Conservation (phyloP, 305 asterid genomes). For the Solanum hybrid region DNA sequence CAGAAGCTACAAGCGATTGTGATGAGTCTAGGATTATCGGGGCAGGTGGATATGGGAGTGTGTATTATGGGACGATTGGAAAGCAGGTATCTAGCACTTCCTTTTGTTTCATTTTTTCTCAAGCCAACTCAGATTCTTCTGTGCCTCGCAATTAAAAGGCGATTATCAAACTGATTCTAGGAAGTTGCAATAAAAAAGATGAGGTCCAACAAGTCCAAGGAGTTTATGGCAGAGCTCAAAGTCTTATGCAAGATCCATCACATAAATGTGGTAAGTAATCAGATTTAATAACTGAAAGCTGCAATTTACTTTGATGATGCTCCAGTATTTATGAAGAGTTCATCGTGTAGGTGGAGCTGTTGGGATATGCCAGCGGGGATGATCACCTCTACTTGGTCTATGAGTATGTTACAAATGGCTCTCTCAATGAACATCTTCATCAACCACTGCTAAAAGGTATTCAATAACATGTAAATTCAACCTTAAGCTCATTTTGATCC, state of each 20-base stretch:
- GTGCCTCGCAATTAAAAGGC: neutral
- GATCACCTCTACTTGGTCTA: constrained; percentile 79
- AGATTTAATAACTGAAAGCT: neutral
- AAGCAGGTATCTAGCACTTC: constrained; percentile 36
- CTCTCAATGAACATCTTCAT: constrained; percentile 73
- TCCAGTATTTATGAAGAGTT: constrained; percentile 2
- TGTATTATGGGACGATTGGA: constrained; percentile 47
- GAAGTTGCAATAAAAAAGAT: constrained; percentile 83
- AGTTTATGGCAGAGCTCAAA: constrained; percentile 75
- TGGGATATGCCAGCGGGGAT: constrained; percentile 83
- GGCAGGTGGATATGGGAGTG: constrained; percentile 81
- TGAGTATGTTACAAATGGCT: constrained; percentile 60
- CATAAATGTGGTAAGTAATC: constrained; percentile 65
- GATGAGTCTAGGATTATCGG: constrained; percentile 69
- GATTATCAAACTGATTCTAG: constrained; percentile 22
- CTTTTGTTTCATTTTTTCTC: neutral
- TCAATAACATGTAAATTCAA: neutral
- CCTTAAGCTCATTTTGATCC: neutral
- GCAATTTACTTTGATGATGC: neutral
- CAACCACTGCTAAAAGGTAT: constrained; percentile 71
- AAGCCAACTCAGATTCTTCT: neutral
- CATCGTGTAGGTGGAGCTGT: constrained; percentile 56
- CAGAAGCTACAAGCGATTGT: constrained; percentile 60
- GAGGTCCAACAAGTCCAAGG: constrained; percentile 83
- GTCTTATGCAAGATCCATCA: constrained; percentile 86